Evolutionary conservation across 2,329 filamentous ascomycete genomes (phyloP), one percentile per base, ranked within the genome.

Genomic region (Colletotrichum tanaceti): DNA sequence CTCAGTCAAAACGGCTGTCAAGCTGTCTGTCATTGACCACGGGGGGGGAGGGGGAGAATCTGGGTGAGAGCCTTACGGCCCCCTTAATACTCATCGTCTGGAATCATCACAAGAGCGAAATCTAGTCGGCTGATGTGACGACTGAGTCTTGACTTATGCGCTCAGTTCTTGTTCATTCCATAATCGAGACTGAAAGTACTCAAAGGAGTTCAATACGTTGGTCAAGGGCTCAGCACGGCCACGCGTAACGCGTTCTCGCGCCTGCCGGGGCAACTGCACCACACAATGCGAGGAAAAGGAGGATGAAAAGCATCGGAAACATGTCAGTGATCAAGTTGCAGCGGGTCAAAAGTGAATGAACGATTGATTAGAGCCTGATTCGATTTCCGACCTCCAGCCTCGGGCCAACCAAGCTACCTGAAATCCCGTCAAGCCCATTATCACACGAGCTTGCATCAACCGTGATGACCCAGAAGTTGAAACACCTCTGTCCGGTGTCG

Each of bases 331-430:
- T 22, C 24, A 35, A 22, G 3, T 10, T 9, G 13, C 18, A 47
- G 9, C 11, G 35, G 7, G 2, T 18, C n/a, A n/a, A 13, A 1
- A 28, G 1, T 5, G 2, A 1, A 5, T 11, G 0, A 7, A 13
- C n/a, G n/a, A n/a, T n/a, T 39, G 11, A 32, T 13, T 22, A 18
- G 7, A 35, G 47, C 38, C 44, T 53, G 38, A 44, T 61, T 5
- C 18, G 22, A 52, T 16, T 32, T 4, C 18, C 16, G 20, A 32
- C 18, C 22, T 61, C 32, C 32, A 5, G 13, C 13, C 3, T 53
- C 18, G 35, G 47, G 58, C 9, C 47, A 3, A 44, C 24, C 47
- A 53, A 53, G 38, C 24, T 44, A 44, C 13, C 9, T 16, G 35
- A 10, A 41, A 61, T 18, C 38, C 28, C 38, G 2, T 22, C 35